Evolutionary conservation across 441 rosid genomes (phyloP).

Genomic region (Erodium moschatum): DNA sequence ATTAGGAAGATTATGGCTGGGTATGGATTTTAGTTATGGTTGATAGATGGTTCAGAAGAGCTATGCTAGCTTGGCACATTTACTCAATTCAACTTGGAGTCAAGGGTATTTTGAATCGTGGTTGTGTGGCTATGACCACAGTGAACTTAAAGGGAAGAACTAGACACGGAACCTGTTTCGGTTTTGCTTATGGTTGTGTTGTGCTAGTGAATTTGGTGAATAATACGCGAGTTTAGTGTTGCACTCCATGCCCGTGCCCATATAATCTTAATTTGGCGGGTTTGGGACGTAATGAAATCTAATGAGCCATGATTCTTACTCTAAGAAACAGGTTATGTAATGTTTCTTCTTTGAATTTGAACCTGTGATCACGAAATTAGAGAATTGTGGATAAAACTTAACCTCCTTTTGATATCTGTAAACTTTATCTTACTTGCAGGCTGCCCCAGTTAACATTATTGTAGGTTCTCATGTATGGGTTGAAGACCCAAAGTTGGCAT

Average conservation of each 20-base stretch:
- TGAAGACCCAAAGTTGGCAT: conserved; percentile 77
- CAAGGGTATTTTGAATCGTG: neutral
- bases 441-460: conserved; percentile 72
- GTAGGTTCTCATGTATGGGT: conserved; percentile 99
- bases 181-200: neutral
- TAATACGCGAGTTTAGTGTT: neutral
- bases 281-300: neutral
- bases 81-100: neutral
- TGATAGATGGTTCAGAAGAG: neutral
- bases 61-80: neutral
- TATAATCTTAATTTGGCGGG: neutral
- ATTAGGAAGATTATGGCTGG: neutral
- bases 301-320: neutral
- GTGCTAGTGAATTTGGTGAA: neutral
- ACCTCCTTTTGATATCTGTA: neutral
- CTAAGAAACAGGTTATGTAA: neutral
- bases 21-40: conserved; percentile 1
- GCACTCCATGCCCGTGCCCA: neutral
- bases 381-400: neutral
- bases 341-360: conserved; percentile 1
- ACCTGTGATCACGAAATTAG: neutral
- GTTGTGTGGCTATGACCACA: neutral
- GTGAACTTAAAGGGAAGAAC: neutral
- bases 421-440: conserved; percentile 34
- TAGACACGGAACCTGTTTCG: neutral